Conservation (phyloP, 306 rosid genomes). For the Cucurbita pepo region DNA sequence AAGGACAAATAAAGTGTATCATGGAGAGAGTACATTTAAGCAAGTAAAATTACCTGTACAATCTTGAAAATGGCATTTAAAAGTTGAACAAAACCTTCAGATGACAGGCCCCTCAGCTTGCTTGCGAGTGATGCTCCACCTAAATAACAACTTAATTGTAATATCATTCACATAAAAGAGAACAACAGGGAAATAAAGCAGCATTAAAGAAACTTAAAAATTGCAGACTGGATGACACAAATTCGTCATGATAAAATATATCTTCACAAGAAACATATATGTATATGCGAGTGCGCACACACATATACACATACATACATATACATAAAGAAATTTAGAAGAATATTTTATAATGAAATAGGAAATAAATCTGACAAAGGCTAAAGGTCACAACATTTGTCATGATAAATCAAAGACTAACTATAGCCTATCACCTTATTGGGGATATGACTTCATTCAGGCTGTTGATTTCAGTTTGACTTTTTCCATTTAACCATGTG, state of each 20-base stretch:
- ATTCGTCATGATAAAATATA: not conserved
- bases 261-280: not conserved
- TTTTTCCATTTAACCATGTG: not conserved
- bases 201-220: not conserved
- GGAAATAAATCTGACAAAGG: not conserved
- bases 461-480: not conserved
- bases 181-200: not conserved
- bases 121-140: conserved; percentile 98
- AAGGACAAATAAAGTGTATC: not conserved
- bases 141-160: conserved; percentile 24
- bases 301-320: no score
- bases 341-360: not conserved
- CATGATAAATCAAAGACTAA: not conserved
- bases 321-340: not conserved
- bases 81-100: conserved; percentile 96
- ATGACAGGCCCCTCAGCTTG: conserved; percentile 84
- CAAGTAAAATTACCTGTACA: conserved; percentile 77
- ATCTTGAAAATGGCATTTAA: conserved; percentile 73
- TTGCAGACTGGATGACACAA: not conserved
- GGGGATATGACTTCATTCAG: not conserved
- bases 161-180: not conserved
- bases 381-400: not conserved
- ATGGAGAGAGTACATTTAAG: conserved; percentile 8
- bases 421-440: not conserved
- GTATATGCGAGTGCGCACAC: not conserved